Evolutionary conservation across 805 yeast genomes (phyloP).

Genomic region (Myxozyma vanderwaltii): DNA sequence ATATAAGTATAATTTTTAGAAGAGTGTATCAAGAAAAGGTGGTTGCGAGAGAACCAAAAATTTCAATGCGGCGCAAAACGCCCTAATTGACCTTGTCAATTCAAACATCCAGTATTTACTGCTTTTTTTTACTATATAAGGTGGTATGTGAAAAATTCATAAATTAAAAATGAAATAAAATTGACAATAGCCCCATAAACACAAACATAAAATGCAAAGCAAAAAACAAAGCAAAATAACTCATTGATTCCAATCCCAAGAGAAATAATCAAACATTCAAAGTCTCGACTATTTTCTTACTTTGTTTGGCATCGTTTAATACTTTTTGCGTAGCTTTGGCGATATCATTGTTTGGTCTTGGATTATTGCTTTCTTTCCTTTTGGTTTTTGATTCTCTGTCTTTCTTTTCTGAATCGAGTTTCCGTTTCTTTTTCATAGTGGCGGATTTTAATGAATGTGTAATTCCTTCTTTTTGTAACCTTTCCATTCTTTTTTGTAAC

Average conservation of each 20-base stretch:
- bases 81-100: neutral
- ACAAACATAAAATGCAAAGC: neutral
- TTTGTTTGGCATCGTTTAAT: slow-evolving; percentile 7
- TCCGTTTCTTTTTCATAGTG: slow-evolving; percentile 19
- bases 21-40: neutral
- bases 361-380: slow-evolving; percentile 4
- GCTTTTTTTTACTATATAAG: too few species aligned
- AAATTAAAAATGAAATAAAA: too few species aligned
- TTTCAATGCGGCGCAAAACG: slow-evolving; percentile 7
- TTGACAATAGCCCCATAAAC: neutral
- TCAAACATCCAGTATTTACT: neutral
- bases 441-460: slow-evolving; percentile 28
- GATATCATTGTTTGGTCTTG: neutral
- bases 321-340: slow-evolving; percentile 4
- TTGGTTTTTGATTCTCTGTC: slow-evolving; percentile 2
- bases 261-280: slow-evolving; percentile 2
- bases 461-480: slow-evolving; percentile 15
- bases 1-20: too few species aligned
- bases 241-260: neutral
- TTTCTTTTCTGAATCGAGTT: slow-evolving; percentile 1
- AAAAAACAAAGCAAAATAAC: neutral
- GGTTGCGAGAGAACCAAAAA: too few species aligned
- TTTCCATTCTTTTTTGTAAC: slow-evolving; percentile 20
- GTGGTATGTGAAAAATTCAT: too few species aligned
- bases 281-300: slow-evolving; percentile 9